Evolutionary conservation across 495 filamentous ascomycete genomes (phyloP), one percentile per base, ranked within the genome.

Genomic region (Aspergillus asperescens): DNA sequence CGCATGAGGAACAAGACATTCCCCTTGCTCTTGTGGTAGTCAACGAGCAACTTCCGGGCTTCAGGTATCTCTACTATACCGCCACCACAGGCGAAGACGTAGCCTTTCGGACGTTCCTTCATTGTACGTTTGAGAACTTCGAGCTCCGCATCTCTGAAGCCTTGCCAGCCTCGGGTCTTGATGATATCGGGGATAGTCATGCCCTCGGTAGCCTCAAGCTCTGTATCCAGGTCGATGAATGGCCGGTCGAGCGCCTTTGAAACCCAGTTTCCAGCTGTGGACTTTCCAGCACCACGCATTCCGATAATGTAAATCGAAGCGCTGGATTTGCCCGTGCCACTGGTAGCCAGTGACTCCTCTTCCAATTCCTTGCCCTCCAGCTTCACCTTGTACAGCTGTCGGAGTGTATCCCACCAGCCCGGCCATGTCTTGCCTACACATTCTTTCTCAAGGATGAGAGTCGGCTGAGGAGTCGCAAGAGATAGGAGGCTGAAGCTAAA

Each of bases 351-450:
- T 9, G 50, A 51, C 38, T 60, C 71, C 60, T 65, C 72, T 44
- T 74, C 74, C 31, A 84, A 72, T 35, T 93, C 88, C 31, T 77
- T 75, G 25, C 93, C 93, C 34, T 83, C 79, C 18, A 97, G 69
- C 20, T 80, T 68, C 23, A 86, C 87, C 12, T 80, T 75, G 72
- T 95, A 99, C 3, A 80, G 75, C 50, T 86, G 80, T 27, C 84
- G 81, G 47, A 96, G 63, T 34, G 83, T 81, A 66, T 99, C 94
- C 93, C 93, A 99, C 89, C 93, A 99, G 10, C 90, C 93, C 0
- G 93, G 93, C 93, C 94, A 99, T n/a, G 93, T 99, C 78, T 99
- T 99, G 35, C 85, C 91, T 18, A 89, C 87, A 64, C 93, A 99
- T 63, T 94, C 89, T 53, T 86, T 86, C 66, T 99, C 93, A 6